Percentiles rank a stretch among this genome's conserved stretches.
phyloP scores from a whole-genome alignment of 441 rosid genomes.

The Gossypium schwendimanii region DNA sequence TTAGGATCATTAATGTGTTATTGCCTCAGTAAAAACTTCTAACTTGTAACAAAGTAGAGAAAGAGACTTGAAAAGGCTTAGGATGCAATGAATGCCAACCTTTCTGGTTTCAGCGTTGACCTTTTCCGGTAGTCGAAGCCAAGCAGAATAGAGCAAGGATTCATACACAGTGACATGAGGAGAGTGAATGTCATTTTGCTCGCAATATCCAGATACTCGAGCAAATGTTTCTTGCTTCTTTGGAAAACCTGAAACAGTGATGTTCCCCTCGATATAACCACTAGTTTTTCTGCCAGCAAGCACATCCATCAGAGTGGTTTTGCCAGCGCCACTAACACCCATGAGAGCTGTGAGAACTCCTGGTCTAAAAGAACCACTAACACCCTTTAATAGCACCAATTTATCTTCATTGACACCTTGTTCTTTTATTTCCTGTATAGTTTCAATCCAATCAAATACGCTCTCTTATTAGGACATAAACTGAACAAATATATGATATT shows the following conservation, averaged over 20 bases:
- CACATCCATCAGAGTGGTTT: conserved; percentile 76
- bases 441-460: not conserved
- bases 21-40: not conserved
- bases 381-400: conserved; percentile 58
- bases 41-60: not conserved
- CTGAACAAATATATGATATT: not conserved
- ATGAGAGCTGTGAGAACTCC: conserved; percentile 88
- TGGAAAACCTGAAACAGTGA: conserved; percentile 57
- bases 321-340: conserved; percentile 94
- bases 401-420: conserved; percentile 52
- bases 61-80: not conserved
- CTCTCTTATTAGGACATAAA: not conserved
- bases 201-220: conserved; percentile 66
- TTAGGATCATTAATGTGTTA: not conserved
- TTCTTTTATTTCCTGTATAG: conserved; percentile 46
- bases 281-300: conserved; percentile 68
- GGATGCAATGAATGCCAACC: conserved; percentile 25
- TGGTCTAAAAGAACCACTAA: conserved; percentile 82
- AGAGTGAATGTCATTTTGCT: conserved; percentile 70
- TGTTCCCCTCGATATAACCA: conserved; percentile 53
- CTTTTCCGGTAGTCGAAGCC: conserved; percentile 55
- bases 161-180: conserved; percentile 64
- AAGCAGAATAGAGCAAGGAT: conserved; percentile 61
- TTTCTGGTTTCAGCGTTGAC: conserved; percentile 38
- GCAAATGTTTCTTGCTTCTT: conserved; percentile 70